Evolutionary conservation across 352 stramenopile genomes (phyloP), one percentile per base, ranked within the genome.

Genomic region (Phytophthora colocasiae): DNA sequence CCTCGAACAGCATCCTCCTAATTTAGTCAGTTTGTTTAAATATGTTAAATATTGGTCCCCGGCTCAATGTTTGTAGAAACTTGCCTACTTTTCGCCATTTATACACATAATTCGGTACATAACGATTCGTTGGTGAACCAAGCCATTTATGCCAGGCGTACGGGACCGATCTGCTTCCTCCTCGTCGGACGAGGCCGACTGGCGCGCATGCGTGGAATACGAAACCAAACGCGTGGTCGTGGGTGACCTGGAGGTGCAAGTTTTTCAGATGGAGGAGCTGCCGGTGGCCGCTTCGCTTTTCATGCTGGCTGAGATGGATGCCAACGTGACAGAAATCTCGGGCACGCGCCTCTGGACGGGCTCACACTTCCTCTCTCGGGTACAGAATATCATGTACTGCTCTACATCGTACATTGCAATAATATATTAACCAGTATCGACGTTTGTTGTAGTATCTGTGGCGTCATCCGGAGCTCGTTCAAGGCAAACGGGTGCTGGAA

Each of bases 271-370:
- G 80, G 75, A 85, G 53, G 80, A 88, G 69, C 75, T 88, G 17
- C 68, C 77, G 2, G 66, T 88, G 17, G 77, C 77, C 19, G 77
- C 71, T 26, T 83, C 75, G 48, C 75, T 88, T 55, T 84, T 84
- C 47, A 88, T 88, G 80, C 58, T 88, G 31, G 73, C 80, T 9
- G 80, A 88, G 59, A 88, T 88, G 80, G 63, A 83, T 51, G 75
- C 75, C 47, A 85, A 85, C 41, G 66, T 73, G 56, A 78, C 73
- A 36, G 86, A 95, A 67, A 95, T 95, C 60, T 91, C 81, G 51
- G 86, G 86, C 50, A 85, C 83, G 62, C 80, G 86, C 40, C 77
- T 91, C 41, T 95, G 86, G 86, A 84, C 87, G 22, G 86, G 86
- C 29, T 90, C 77, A 15, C 71, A 92, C 32, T 73, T 90, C 48